Evolutionary conservation across 495 filamentous ascomycete genomes (phyloP).

Genomic region (Cladorrhinum samala): DNA sequence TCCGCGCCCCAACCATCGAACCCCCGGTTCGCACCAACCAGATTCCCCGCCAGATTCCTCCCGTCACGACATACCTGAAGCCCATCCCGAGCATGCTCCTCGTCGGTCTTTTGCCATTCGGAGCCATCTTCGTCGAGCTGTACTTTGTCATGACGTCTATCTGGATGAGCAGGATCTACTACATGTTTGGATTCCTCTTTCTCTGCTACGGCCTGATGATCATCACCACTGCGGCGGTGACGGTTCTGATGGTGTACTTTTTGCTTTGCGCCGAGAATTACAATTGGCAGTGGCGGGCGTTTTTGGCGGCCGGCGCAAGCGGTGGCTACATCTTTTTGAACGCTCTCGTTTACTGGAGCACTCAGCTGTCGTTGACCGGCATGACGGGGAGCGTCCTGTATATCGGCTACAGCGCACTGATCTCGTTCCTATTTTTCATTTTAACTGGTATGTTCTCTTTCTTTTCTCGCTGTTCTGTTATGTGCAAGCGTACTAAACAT

Average conservation of each 20-base stretch:
- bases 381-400: slow-evolving; percentile 84
- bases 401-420: slow-evolving; percentile 82
- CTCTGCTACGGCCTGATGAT: slow-evolving; percentile 97
- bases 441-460: slow-evolving; percentile 66
- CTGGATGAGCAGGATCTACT: slow-evolving; percentile 97
- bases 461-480: not conserved
- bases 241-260: slow-evolving; percentile 89
- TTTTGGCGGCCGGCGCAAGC: slow-evolving; percentile 79
- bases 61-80: slow-evolving; percentile 69
- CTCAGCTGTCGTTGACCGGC: slow-evolving; percentile 75
- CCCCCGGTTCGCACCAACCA: slow-evolving; percentile 92
- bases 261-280: slow-evolving; percentile 94
- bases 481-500: not conserved
- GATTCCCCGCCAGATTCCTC: slow-evolving; percentile 93
- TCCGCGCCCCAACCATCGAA: slow-evolving; percentile 57
- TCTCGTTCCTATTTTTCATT: slow-evolving; percentile 88
- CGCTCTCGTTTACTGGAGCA: slow-evolving; percentile 81
- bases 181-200: slow-evolving; percentile 99
- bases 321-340: slow-evolving; percentile 87
- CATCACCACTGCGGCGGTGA: slow-evolving; percentile 86
- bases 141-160: slow-evolving; percentile 98
- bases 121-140: slow-evolving; percentile 93
- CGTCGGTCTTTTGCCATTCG: slow-evolving; percentile 88
- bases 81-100: slow-evolving; percentile 81
- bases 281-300: slow-evolving; percentile 96